Base-by-base conservation (phyloP, 129 eudicot genomes). In the Centrapalus pauciflorus region DNA sequence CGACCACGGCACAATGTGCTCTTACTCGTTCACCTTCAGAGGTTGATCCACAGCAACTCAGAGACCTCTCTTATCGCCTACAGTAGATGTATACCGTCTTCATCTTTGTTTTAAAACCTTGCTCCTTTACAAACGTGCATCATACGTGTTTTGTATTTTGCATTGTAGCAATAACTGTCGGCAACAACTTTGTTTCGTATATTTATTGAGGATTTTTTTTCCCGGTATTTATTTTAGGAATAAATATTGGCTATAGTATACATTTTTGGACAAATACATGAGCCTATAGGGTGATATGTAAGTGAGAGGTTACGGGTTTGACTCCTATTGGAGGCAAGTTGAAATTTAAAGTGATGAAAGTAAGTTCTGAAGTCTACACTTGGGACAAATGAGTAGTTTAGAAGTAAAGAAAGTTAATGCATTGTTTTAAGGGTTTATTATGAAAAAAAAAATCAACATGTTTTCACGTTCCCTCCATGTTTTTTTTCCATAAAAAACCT, bases 1-100 rank as follows among this genome's bases (percentile, higher is more conserved):
- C 96, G 5, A 83, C 91, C 0, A 83, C 94, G 0, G 97, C 97
- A 7, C 97, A 89, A 61, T 94, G 97, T 56, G 99, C 99, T 17
- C 97, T 94, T 46, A 94, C 99, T 37, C 90, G 69, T 35, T 75
- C 99, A 20, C 99, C 99, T n/a, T 94, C 99, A 7, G 88, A 74
- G 70, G 99, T 94, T 6, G 99, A 94, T 77, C 83, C 94, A 1
- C 97, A 82, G 66, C 99, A 89, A 79, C 87, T 94, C 12, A 77
- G 69, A 67, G 99, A 89, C 73, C 90, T 94, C 16, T 72, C 90
- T 1, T 76, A 72, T 26, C 72, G 67, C 51, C 43, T 62, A 35
- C 58, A 65, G 14, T 69, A 79, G 57, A 52, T 27, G 23, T 25
- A 20, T 5, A 21, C 17, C 7, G 2, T 46, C 56, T 56, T 66